A percentile compares a stretch with the other conserved stretches of the same genome.
These are phyloP conservation scores for Aspergillus fischeri DNA, from an alignment of 2,329 filamentous ascomycete genomes.

Conservation along the genomic window DNA sequence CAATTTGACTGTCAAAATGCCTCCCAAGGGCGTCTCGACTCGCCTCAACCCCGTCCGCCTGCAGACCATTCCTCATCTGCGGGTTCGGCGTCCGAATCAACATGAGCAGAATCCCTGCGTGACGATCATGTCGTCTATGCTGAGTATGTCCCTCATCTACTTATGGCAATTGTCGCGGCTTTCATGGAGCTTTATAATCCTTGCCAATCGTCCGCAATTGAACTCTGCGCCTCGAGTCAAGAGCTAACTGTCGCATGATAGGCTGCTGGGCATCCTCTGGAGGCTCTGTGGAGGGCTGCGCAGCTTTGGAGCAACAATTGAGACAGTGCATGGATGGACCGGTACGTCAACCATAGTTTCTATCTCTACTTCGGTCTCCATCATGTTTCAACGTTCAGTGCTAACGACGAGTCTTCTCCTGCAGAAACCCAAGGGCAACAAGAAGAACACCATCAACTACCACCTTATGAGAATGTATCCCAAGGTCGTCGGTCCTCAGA, in stretches of 20 bases:
- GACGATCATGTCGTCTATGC: conserved; percentile 61
- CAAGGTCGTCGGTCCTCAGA: conserved; percentile 66
- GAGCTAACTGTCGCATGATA: conserved; percentile 19
- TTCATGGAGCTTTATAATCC: background rate
- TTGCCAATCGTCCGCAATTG: background rate
- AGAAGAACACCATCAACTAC: conserved; percentile 85
- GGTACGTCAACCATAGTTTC: conserved; percentile 43
- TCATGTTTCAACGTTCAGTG: background rate
- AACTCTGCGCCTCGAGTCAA: background rate
- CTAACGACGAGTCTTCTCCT: conserved; percentile 5
- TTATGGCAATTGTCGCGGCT: background rate
- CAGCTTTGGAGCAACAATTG: conserved; percentile 57
- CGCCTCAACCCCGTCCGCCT: conserved; percentile 43
- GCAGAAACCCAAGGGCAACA: conserved; percentile 53
- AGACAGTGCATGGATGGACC: conserved; percentile 75
- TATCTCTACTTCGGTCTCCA: background rate
- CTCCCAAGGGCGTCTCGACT: conserved; percentile 42
- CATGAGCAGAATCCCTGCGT: conserved; percentile 62
- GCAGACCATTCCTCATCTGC: conserved; percentile 51
- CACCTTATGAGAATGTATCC: conserved; percentile 75
- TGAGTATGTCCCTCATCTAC: conserved; percentile 49
- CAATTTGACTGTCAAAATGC: conserved; percentile 29
- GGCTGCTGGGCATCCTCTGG: conserved; percentile 48
- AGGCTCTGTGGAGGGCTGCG: conserved; percentile 53
- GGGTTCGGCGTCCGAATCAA: conserved; percentile 61